Evolutionary conservation across 2,329 filamentous ascomycete genomes (phyloP), one percentile per base, ranked within the genome.

Genomic region (Amesomyces nigricolor): DNA sequence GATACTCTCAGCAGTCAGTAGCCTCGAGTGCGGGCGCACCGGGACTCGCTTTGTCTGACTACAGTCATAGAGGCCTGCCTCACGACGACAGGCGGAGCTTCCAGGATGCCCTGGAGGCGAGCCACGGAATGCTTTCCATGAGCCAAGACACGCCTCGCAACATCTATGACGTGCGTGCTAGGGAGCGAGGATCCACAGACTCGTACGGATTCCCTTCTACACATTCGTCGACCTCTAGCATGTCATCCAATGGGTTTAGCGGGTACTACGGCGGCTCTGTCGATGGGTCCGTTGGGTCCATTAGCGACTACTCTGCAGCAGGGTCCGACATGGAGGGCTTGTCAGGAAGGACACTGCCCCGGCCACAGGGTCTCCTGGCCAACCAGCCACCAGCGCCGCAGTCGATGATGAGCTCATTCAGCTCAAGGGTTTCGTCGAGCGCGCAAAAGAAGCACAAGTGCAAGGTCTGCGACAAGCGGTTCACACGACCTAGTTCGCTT

Each of bases 371-470:
- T 38, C 65, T 80, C 52, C 77, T 80, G 73, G 75, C 75, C 43
- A 83, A 79, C 56, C 80, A 78, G 61, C 89, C 90, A 1, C 90
- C 91, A 1, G 90, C 90, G 16, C 91, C 91, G 1, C 89, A 95
- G 68, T 95, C 91, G 0, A 96, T 99, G 91, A 99, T 99, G 94
- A 85, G 90, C 51, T 91, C 95, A 66, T 97, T 97, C 75, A 96
- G 89, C 73, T 96, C 92, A 61, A 96, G 96, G 74, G 86, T 96
- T 51, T 91, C 91, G 0, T 91, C 89, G 16, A 96, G 90, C 74
- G 94, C 92, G 9, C 91, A 96, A 70, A 97, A 97, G 84, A 97
- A 97, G 79, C 94, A 97, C 77, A 96, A 96, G 78, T 97, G 92
- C 82, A 96, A 96, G 75, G 89, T 97, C 58, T 97, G 92, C 77